Conservation (phyloP, 108 stramenopile genomes). For the Nitzschia sp. region DNA sequence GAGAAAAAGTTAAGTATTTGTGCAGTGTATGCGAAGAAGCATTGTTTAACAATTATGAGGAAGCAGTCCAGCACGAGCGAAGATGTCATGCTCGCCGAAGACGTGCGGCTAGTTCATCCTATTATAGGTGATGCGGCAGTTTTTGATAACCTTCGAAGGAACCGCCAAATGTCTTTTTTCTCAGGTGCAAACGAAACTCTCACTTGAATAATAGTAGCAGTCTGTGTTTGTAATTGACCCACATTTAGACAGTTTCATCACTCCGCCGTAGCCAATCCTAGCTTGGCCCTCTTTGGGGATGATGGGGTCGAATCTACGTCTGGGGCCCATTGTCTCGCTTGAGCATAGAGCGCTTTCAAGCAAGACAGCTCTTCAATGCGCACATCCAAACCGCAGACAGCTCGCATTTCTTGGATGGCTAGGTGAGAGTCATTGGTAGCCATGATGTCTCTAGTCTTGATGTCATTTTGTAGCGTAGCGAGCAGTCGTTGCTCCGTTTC, state of each 20-base stretch:
- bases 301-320: neutral
- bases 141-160: too few species aligned
- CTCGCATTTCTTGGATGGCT: conserved; percentile 27
- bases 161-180: too few species aligned
- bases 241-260: too few species aligned
- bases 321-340: neutral
- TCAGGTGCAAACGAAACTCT: too few species aligned
- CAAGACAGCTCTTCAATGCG: conserved; percentile 51
- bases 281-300: too few species aligned
- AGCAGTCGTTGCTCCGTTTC: neutral
- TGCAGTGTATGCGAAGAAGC: conserved; percentile 22
- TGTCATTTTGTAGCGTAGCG: neutral
- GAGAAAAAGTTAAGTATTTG: conserved; percentile 2
- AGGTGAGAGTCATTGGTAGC: neutral
- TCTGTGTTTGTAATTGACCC: too few species aligned
- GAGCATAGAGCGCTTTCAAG: neutral
- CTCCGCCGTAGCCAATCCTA: too few species aligned
- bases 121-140: too few species aligned
- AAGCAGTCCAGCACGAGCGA: conserved; percentile 12
- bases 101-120: too few species aligned
- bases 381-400: conserved; percentile 46
- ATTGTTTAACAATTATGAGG: conserved; percentile 9
- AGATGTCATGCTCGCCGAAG: neutral
- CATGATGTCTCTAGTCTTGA: neutral
- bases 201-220: too few species aligned